phyloP scores from a whole-genome alignment of 441 rosid species.

The Daphne laureola region DNA sequence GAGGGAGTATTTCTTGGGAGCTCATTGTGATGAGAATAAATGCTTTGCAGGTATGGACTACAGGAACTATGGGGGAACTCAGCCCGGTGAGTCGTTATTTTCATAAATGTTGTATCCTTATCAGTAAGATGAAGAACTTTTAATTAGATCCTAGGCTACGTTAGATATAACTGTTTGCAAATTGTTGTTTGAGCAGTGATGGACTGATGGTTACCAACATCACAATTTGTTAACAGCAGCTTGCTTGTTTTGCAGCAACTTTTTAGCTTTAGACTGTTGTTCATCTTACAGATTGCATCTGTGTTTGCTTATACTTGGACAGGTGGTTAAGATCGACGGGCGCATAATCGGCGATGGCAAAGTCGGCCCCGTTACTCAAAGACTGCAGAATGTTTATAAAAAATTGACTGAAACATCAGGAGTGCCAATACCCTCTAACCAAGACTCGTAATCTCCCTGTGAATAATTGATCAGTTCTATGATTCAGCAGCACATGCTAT shows the following conservation, averaged over 20 bases:
- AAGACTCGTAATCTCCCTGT: slow-evolving; percentile 2
- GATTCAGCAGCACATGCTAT: too few relatives aligned
- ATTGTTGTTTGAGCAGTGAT: too few relatives aligned
- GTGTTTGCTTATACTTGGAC: slow-evolving; percentile 5
- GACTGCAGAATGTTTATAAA: slow-evolving; percentile 53
- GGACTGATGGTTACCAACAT: too few relatives aligned
- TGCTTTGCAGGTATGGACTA: slow-evolving; percentile 73
- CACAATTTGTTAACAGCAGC: too few relatives aligned
- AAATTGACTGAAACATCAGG: slow-evolving; percentile 51
- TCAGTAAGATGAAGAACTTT: not conserved
- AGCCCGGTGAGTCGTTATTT: slow-evolving; percentile 45
- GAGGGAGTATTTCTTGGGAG: not conserved
- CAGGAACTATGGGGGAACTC: slow-evolving; percentile 92
- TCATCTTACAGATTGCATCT: too few relatives aligned
- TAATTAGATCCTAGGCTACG: not conserved
- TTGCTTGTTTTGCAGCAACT: not conserved
- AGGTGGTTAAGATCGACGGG: slow-evolving; percentile 81
- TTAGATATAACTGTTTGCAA: not conserved
- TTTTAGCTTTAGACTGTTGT: not conserved
- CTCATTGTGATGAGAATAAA: not conserved
- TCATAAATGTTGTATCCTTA: slow-evolving; percentile 4
- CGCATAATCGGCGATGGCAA: slow-evolving; percentile 62
- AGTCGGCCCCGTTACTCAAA: slow-evolving; percentile 58
- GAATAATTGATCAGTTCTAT: too few relatives aligned
- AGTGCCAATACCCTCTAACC: slow-evolving; percentile 65